phyloP scores from a whole-genome alignment of 495 filamentous ascomycete genomes.

The Annulohypoxylon maeteangense region DNA sequence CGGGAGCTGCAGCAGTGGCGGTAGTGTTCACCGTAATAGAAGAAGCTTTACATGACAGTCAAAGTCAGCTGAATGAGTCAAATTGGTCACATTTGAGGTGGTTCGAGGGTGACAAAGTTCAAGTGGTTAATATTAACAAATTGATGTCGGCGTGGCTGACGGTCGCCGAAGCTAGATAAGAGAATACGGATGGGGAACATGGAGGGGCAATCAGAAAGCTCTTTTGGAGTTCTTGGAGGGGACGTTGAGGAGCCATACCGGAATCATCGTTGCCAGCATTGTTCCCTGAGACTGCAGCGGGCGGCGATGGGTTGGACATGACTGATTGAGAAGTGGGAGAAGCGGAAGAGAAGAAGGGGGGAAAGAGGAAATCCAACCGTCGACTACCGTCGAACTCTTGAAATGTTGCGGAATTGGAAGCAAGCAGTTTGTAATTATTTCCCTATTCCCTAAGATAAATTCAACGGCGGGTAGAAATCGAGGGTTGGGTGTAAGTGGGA shows the following conservation, averaged over 20 bases:
- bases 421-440: slow-evolving; percentile 21
- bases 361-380: slow-evolving; percentile 35
- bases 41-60: slow-evolving; percentile 52
- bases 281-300: slow-evolving; percentile 46
- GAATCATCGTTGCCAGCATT: slow-evolving; percentile 51
- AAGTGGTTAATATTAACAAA: slow-evolving; percentile 16
- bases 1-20: slow-evolving; percentile 44
- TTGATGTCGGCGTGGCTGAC: slow-evolving; percentile 11
- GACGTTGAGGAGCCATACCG: slow-evolving; percentile 38
- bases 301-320: slow-evolving; percentile 50
- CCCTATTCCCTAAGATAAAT: slow-evolving; percentile 21
- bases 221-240: slow-evolving; percentile 10
- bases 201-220: slow-evolving; percentile 29
- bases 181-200: slow-evolving; percentile 24
- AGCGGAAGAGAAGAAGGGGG: background rate
- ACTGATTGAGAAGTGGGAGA: slow-evolving; percentile 35
- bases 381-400: slow-evolving; percentile 37
- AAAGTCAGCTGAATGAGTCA: slow-evolving; percentile 41
- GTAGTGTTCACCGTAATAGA: slow-evolving; percentile 63
- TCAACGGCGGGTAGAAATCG: slow-evolving; percentile 36
- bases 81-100: slow-evolving; percentile 5
- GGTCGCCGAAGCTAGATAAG: slow-evolving; percentile 32
- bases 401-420: slow-evolving; percentile 26
- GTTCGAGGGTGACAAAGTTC: slow-evolving; percentile 2
- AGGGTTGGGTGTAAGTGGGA: slow-evolving; percentile 38